Evolutionary conservation across 1,139 yeast species (phyloP).

Genomic region (Yamadazyma aaseri): DNA sequence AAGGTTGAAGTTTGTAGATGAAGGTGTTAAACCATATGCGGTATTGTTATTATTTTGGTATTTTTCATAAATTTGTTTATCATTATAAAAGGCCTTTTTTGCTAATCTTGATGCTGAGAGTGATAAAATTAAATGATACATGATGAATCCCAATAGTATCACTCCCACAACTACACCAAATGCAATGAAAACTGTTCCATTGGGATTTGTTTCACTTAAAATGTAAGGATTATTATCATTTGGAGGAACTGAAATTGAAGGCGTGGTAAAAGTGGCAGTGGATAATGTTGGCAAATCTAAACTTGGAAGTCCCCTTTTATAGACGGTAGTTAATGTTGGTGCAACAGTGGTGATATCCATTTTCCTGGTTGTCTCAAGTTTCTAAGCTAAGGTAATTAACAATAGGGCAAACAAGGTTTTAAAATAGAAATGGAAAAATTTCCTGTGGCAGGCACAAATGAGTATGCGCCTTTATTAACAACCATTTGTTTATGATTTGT

Average conservation of each 20-base stretch:
- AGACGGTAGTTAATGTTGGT: conserved; percentile 14
- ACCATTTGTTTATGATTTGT: no score
- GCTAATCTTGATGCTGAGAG: conserved; percentile 40
- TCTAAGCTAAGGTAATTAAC: no score
- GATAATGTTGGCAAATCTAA: conserved; percentile 12
- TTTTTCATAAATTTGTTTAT: conserved; percentile 37
- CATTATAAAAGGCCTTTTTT: conserved; percentile 31
- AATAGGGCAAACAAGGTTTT: no score
- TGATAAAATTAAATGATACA: conserved; percentile 38
- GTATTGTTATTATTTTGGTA: conserved; percentile 35
- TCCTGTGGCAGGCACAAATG: no score
- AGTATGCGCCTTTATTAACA: no score
- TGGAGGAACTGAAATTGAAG: conserved; percentile 65
- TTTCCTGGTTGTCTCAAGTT: no score
- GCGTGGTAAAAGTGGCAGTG: conserved; percentile 37
- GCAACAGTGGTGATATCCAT: conserved; percentile 5
- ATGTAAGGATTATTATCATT: conserved; percentile 61
- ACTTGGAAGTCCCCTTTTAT: conserved; percentile 12
- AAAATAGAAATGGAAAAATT: no score
- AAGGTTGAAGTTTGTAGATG: conserved; percentile 11
- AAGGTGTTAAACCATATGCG: conserved; percentile 30
- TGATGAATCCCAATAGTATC: conserved; percentile 44
- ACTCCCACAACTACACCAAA: conserved; percentile 70
- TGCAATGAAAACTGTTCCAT: conserved; percentile 79
- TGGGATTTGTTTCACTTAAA: conserved; percentile 47